Percentiles rank a stretch among this genome's conserved stretches.
Conservation (phyloP, 1,139 yeast species). For the Hansenula lynferdii region DNA sequence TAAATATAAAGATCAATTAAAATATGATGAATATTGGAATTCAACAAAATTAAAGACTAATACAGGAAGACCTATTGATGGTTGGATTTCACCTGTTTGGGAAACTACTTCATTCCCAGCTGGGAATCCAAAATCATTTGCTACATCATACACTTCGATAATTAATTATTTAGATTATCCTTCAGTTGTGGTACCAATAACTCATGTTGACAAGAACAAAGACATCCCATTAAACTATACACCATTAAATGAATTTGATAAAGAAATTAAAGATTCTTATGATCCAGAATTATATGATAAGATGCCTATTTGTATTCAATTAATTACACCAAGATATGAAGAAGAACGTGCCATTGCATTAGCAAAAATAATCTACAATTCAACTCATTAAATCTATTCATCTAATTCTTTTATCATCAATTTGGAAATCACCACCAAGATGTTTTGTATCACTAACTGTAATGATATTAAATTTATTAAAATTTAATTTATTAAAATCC, state of each 20-base stretch:
- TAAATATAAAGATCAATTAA: constrained; percentile 28
- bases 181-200: constrained; percentile 54
- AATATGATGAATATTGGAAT: constrained; percentile 33
- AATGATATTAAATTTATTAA: constrained; percentile 38
- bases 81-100: constrained; percentile 41
- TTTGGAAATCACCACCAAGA: constrained; percentile 50
- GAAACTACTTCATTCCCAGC: constrained; percentile 39
- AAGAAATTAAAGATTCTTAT: constrained; percentile 37
- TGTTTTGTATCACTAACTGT: constrained; percentile 60
- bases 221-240: constrained; percentile 32
- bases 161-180: constrained; percentile 55
- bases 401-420: constrained; percentile 43
- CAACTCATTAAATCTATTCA: constrained; percentile 5
- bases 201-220: constrained; percentile 41
- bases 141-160: constrained; percentile 41
- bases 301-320: constrained; percentile 61
- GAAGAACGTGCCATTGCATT: constrained; percentile 52
- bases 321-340: constrained; percentile 48
- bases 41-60: constrained; percentile 28
- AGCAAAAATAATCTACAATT: not conserved
- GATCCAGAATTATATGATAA: constrained; percentile 51
- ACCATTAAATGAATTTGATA: constrained; percentile 32
- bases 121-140: constrained; percentile 9
- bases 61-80: constrained; percentile 40
- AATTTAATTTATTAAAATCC: constrained; percentile 39